Evolutionary conservation across 2,329 filamentous ascomycete species (phyloP).

Genomic region (Fusarium sp.): DNA sequence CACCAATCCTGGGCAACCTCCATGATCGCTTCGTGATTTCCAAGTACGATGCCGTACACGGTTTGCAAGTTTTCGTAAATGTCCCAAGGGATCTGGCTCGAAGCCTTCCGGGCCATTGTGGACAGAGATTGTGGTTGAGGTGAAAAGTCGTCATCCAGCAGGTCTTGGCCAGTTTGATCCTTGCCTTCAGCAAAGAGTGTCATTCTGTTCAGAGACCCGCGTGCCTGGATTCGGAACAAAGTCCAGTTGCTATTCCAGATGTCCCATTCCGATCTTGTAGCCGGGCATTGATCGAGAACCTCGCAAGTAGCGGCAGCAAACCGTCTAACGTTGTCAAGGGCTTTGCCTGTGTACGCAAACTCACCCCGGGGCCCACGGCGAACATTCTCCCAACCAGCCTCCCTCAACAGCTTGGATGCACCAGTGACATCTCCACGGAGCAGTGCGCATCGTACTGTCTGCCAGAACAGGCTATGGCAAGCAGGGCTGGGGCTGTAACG

Average conservation of each 20-base stretch:
- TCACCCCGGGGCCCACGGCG: constrained; percentile 74
- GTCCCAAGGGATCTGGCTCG: constrained; percentile 89
- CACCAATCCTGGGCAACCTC: constrained; percentile 89
- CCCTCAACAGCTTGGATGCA: constrained; percentile 75
- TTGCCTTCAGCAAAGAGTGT: constrained; percentile 83
- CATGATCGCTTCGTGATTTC: constrained; percentile 80
- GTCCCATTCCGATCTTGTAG: constrained; percentile 80
- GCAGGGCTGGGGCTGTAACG: constrained; percentile 78
- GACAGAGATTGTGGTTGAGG: constrained; percentile 66
- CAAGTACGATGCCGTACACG: constrained; percentile 84
- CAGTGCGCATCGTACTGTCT: constrained; percentile 78
- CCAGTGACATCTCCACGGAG: constrained; percentile 80
- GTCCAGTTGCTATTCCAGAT: constrained; percentile 85
- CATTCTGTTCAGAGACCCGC: constrained; percentile 76
- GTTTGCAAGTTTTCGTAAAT: constrained; percentile 87
- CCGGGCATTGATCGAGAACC: constrained; percentile 80
- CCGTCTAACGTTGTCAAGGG: constrained; percentile 82
- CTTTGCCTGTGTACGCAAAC: constrained; percentile 77
- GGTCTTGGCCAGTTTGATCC: constrained; percentile 58
- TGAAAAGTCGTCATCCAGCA: constrained; percentile 49
- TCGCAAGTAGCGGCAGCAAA: constrained; percentile 77
- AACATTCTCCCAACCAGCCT: constrained; percentile 83
- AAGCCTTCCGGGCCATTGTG: constrained; percentile 79
- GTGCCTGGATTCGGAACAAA: constrained; percentile 81
- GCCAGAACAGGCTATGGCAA: constrained; percentile 85